These are phyloP conservation scores for Acrasis kona DNA, from an alignment of 78 protist genomes.

Conservation along the genomic window DNA sequence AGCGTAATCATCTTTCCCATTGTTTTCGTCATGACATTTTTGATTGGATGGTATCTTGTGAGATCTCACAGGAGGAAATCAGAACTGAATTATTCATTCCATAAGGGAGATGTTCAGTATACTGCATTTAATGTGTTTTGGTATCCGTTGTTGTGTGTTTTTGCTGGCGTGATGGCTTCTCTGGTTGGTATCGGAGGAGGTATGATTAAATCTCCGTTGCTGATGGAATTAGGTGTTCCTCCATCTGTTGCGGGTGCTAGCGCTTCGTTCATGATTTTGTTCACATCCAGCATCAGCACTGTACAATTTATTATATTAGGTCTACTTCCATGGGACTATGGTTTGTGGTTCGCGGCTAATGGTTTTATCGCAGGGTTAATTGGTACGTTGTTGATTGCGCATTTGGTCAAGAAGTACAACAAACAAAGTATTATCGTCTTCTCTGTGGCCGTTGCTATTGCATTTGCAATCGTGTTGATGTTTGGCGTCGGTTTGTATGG, in stretches of 20 bases:
- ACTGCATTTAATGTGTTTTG: neutral
- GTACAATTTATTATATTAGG: slow-evolving; percentile 13
- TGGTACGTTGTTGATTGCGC: neutral
- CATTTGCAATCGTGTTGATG: neutral
- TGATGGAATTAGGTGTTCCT: slow-evolving; percentile 20
- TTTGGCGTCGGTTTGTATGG: neutral
- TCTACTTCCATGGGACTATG: neutral
- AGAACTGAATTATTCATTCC: too few relatives aligned
- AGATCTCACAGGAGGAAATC: neutral
- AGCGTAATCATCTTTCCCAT: neutral
- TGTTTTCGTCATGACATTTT: neutral
- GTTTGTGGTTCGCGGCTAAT: neutral
- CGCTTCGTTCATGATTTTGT: slow-evolving; percentile 9
- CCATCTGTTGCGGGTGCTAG: slow-evolving; percentile 7
- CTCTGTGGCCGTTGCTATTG: neutral
- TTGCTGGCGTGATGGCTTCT: slow-evolving; percentile 21
- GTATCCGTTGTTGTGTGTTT: neutral
- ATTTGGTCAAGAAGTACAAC: neutral
- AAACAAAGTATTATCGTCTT: neutral
- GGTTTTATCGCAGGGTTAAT: neutral
- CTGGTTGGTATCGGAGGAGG: slow-evolving; percentile 44
- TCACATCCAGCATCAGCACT: slow-evolving; percentile 29
- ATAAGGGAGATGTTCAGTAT: slow-evolving; percentile 2
- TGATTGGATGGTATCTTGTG: too few relatives aligned
- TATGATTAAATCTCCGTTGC: slow-evolving; percentile 23